Conservation (phyloP, 768 basidiomycete genomes). For the Trametes sanguinea region DNA sequence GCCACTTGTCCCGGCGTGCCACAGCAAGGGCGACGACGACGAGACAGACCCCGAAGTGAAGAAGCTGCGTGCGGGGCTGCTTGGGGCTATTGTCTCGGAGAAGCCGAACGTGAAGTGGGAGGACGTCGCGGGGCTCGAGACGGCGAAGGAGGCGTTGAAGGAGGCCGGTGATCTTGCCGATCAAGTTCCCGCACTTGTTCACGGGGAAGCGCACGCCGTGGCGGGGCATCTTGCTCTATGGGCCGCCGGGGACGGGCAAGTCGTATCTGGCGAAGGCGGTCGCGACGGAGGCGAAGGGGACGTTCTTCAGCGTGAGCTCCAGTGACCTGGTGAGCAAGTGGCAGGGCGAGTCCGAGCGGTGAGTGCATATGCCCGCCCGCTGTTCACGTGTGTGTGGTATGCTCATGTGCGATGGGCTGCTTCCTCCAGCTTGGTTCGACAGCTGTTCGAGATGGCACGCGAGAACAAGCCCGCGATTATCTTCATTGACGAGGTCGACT, state of each 20-base stretch:
- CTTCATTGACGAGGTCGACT: slow-evolving; percentile 99
- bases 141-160: slow-evolving; percentile 93
- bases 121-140: slow-evolving; percentile 95
- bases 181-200: slow-evolving; percentile 98
- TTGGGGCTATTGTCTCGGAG: slow-evolving; percentile 87
- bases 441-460: slow-evolving; percentile 93
- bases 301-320: slow-evolving; percentile 96
- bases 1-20: not conserved
- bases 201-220: slow-evolving; percentile 98
- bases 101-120: slow-evolving; percentile 98
- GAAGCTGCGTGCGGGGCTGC: slow-evolving; percentile 90
- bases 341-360: slow-evolving; percentile 99
- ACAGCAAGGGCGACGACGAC: slow-evolving; percentile 59
- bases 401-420: not conserved
- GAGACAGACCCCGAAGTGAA: slow-evolving; percentile 91
- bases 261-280: slow-evolving; percentile 97
- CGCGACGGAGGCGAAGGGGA: slow-evolving; percentile 98
- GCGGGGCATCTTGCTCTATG: slow-evolving; percentile 94
- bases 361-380: slow-evolving; percentile 25
- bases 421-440: slow-evolving; percentile 78
- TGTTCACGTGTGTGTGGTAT: not conserved
- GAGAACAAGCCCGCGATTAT: slow-evolving; percentile 98
- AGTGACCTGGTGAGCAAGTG: slow-evolving; percentile 97
- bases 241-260: slow-evolving; percentile 98
- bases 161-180: slow-evolving; percentile 99